Conservation (phyloP, 768 basidiomycete genomes). For the Mrakia blollopis region DNA sequence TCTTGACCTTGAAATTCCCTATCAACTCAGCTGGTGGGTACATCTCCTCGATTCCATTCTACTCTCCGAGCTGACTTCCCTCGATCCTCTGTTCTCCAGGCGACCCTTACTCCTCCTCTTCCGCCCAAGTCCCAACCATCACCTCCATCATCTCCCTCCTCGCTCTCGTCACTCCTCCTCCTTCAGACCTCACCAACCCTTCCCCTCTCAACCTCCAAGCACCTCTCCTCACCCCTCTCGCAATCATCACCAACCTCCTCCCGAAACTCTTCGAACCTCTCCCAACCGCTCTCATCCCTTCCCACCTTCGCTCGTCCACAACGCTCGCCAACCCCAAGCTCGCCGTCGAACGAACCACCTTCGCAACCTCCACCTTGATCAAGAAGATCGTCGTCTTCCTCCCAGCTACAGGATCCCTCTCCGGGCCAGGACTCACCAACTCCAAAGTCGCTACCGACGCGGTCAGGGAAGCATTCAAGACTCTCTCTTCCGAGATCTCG, state of each 20-base stretch:
- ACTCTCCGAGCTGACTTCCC: not conserved
- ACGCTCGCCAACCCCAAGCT: not conserved
- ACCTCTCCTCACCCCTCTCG: constrained; percentile 19
- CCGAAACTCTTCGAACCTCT: constrained; percentile 21
- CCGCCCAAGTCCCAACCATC: constrained; percentile 2
- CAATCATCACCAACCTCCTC: constrained; percentile 23
- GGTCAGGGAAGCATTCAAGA: constrained; percentile 10
- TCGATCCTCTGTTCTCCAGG: not conserved
- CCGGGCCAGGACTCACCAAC: not conserved
- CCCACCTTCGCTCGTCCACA: not conserved
- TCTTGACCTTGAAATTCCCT: constrained; percentile 28
- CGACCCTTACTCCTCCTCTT: constrained; percentile 25
- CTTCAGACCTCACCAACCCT: not conserved
- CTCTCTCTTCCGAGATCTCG: constrained; percentile 11
- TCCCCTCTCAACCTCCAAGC: constrained; percentile 17
- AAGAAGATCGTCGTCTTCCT: constrained; percentile 27
- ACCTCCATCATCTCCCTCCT: constrained; percentile 30
- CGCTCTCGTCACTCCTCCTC: constrained; percentile 15
- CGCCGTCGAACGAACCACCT: not conserved
- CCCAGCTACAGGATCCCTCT: constrained; percentile 18
- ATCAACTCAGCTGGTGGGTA: constrained; percentile 15
- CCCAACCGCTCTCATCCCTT: constrained; percentile 13
- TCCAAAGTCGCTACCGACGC: constrained; percentile 11
- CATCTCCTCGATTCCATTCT: too few species aligned
- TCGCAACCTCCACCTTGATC: not conserved